These are phyloP conservation scores for Colletotrichum magnum DNA, from an alignment of 2,329 filamentous ascomycete genomes.

Conservation along the genomic window DNA sequence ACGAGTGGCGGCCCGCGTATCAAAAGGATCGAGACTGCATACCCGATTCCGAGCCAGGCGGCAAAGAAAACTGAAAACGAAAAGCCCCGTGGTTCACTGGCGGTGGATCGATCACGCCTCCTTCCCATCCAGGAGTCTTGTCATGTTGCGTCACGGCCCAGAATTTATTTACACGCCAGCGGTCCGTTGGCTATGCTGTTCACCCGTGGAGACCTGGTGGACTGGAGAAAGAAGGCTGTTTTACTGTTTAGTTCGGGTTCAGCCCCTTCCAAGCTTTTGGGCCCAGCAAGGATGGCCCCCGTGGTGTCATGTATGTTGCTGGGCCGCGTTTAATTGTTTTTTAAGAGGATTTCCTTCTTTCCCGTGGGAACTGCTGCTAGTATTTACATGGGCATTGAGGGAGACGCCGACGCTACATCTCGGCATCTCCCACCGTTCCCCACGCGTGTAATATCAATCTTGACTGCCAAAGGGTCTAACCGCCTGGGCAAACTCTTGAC, in stretches of 20 bases:
- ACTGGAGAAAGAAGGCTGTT: too few relatives aligned
- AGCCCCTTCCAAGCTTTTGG: too few relatives aligned
- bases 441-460: slow-evolving; percentile 11
- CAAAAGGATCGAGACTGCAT: neutral
- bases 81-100: neutral
- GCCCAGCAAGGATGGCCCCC: too few relatives aligned
- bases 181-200: slow-evolving; percentile 9
- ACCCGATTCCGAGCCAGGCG: slow-evolving; percentile 1
- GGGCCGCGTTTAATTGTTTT: neutral
- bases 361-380: neutral
- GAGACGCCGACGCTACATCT: neutral
- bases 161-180: slow-evolving; percentile 17
- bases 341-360: slow-evolving; percentile 5
- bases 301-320: too few relatives aligned
- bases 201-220: too few relatives aligned
- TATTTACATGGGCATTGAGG: neutral
- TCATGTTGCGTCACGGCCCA: slow-evolving; percentile 28
- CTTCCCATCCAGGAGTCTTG: neutral
- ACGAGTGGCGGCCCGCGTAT: neutral
- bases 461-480: slow-evolving; percentile 6
- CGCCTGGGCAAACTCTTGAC: slow-evolving; percentile 19
- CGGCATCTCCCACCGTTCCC: slow-evolving; percentile 17
- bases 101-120: slow-evolving; percentile 1
- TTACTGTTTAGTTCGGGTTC: too few relatives aligned
- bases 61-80: neutral